Conservation (phyloP, 129 eudicot species). For the Flaveria bidentis region DNA sequence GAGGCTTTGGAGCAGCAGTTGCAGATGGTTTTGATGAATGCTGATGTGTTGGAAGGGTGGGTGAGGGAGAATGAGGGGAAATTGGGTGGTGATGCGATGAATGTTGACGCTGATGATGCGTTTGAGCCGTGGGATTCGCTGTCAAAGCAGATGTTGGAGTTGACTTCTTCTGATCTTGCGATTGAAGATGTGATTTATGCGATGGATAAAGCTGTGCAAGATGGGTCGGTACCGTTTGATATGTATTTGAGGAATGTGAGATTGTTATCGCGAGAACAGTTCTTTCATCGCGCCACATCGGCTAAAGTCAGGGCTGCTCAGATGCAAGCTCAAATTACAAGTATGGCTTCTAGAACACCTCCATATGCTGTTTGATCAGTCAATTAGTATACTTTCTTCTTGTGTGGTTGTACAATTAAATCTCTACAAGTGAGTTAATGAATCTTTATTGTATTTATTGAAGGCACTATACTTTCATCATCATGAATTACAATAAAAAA, state of each 20-base stretch:
- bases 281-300: constrained; percentile 68
- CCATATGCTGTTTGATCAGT: constrained; percentile 42
- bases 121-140: constrained; percentile 62
- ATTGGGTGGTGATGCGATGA: constrained; percentile 28
- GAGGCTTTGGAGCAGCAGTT: constrained; percentile 80
- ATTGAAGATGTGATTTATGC: constrained; percentile 72
- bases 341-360: constrained; percentile 71
- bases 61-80: constrained; percentile 80
- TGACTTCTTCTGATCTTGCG: constrained; percentile 72
- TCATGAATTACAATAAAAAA: constrained; percentile 4
- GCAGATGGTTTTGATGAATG: constrained; percentile 80
- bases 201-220: constrained; percentile 71
- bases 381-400: constrained; percentile 12
- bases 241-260: constrained; percentile 78
- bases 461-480: neutral
- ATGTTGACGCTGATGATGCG: constrained; percentile 52
- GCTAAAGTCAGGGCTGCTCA: constrained; percentile 74
- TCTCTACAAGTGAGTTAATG: constrained; percentile 9
- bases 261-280: constrained; percentile 77
- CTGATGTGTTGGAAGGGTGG: constrained; percentile 82
- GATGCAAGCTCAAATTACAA: constrained; percentile 77
- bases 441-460: constrained; percentile 6
- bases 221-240: constrained; percentile 72
- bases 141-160: constrained; percentile 80
- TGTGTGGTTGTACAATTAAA: constrained; percentile 30